Conservation (phyloP, 345 rosid species). For the Arabis hirsuta region DNA sequence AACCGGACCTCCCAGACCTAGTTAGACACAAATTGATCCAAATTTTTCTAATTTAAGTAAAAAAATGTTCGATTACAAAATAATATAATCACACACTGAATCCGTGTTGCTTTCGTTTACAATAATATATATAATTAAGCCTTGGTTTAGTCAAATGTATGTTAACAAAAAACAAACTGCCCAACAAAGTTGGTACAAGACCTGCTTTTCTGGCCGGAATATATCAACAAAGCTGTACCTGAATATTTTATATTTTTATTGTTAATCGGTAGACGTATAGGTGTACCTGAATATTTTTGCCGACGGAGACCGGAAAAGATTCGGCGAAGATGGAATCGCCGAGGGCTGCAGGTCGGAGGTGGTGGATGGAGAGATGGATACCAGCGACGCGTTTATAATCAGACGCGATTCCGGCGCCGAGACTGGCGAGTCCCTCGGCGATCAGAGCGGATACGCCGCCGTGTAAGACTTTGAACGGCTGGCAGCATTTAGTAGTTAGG, state of each 20-base stretch:
- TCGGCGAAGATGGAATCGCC: conserved; percentile 75
- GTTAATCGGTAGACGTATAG: neutral
- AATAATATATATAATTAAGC: neutral
- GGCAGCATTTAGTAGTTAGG: conserved; percentile 59
- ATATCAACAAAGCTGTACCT: neutral
- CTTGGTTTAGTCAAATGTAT: conserved; percentile 19
- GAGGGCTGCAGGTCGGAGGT: conserved; percentile 68
- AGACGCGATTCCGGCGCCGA: conserved; percentile 85
- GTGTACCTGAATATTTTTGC: conserved; percentile 80
- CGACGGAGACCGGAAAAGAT: conserved; percentile 68
- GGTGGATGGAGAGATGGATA: conserved; percentile 81
- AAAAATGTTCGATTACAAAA: neutral
- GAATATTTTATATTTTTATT: neutral
- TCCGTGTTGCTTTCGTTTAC: neutral
- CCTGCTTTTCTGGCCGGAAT: neutral
- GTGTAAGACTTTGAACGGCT: conserved; percentile 95
- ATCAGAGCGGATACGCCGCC: conserved; percentile 94
- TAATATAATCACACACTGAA: neutral
- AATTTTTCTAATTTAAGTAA: neutral
- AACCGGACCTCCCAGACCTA: conserved; percentile 92
- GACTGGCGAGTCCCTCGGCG: conserved; percentile 80
- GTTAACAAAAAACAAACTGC: conserved; percentile 15
- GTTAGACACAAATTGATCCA: neutral
- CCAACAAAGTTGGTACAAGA: conserved; percentile 11
- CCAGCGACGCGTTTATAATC: conserved; percentile 85